Evolutionary conservation across 2,329 filamentous ascomycete species (phyloP), one percentile per base, ranked within the genome.

Genomic region (Plenodomus lindquistii): DNA sequence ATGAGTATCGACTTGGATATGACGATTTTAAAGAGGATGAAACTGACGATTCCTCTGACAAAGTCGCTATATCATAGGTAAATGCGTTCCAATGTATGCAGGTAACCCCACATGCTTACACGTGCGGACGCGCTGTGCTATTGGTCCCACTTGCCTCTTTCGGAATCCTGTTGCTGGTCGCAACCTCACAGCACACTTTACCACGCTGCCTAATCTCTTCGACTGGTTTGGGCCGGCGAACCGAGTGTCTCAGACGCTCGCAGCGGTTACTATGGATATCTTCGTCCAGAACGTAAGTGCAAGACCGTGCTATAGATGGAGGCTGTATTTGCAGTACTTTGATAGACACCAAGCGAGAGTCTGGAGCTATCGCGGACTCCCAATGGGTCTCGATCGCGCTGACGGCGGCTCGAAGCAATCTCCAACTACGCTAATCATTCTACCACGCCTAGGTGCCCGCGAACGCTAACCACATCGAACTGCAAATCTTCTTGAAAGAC

Each of bases 401-500:
- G 19, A 10, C 20, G 21, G 18, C n/a, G 19, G 10, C 35, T 19
- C 9, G 35, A 40, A 9, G 13, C 31, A 19, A 4, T 18, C 43
- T 31, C 37, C 36, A 27, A 37, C 35, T 29, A 37, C 7, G 27
- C 22, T 15, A 10, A 29, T 11, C 15, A 24, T n/a, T 27, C 15
- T 18, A 10, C 8, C 15, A 18, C 22, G 13, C 6, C n/a, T 39
- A 62, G 60, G 59, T 82, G 0, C 77, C 77, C 1, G 27, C 56
- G 2, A 62, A 75, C 17, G 60, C 72, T 21, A 80, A 75, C 9
- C 66, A 74, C 15, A 69, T 75, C 21, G 68, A 75, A 35, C 52
- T 82, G 10, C 62, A 66, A 15, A 55, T 69, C 0, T 75, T 72
- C 39, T 70, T 82, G 13, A 61, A 65, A 16, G 63, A 67, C 0